Evolutionary conservation across 2,329 filamentous ascomycete species (phyloP), one percentile per base, ranked within the genome.

Genomic region (Tolypocladium amazonense): DNA sequence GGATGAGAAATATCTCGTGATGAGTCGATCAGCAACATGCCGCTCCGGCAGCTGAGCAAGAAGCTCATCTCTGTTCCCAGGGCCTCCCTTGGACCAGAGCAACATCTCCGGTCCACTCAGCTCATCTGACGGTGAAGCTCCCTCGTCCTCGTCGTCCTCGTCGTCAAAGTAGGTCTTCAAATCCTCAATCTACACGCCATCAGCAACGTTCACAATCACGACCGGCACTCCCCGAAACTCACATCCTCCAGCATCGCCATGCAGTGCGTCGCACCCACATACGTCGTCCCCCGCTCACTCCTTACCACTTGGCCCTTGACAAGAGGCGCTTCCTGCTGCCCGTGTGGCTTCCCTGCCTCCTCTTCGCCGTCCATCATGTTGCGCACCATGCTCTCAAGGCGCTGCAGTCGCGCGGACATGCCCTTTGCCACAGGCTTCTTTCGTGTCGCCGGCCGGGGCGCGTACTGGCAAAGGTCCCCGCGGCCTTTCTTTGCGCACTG

Each of bases 161-260:
- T 82, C 77, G 30, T 82, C 79, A 66, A 85, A 84, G 63, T 82
- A 85, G 59, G 72, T 75, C 68, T 84, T 83, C 11, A 85, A 71
- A 59, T 85, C 81, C 66, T 85, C 81, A 56, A 85, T 84, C 80
- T 85, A 64, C 14, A 37, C 23, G 20, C 3, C 15, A 58, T 69
- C 25, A 67, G 58, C 39, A 52, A 37, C 15, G 15, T 12, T 25
- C 43, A 15, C 2, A 1, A 14, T 15, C 37, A 11, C 41, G 37
- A 11, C 2, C 37, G 27, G 1, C 18, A 38, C 6, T 7, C 15
- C 20, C 35, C 6, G 25, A 25, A 38, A 71, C 78, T 75, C 64
- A 84, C 82, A 72, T 85, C 80, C 65, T 85, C 80, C 14, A 85
- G 70, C 69, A 85, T 83, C 2, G 82, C 82, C 73, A 84, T 79